Evolutionary conservation across 306 rosid species (phyloP), one percentile per base, ranked within the genome.

Genomic region (Rosa lucieae): DNA sequence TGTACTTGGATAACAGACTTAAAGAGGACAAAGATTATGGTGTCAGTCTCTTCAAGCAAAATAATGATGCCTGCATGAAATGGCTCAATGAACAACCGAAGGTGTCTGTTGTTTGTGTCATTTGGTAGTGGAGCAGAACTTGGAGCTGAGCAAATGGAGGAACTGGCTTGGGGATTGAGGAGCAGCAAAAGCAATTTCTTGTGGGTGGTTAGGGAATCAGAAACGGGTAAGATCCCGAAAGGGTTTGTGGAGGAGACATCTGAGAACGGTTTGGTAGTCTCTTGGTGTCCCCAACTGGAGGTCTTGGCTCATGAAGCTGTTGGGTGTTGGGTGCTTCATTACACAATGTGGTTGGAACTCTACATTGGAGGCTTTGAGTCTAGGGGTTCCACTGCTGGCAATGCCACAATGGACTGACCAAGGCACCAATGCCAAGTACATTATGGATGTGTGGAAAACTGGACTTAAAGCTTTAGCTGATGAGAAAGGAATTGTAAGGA

Each of bases 201-300:
- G 52, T 85, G 88, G 88, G 83, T 82, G 15, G 84, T 85, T 1
- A 79, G 86, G 46, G 82, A 35, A 15, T 26, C 79, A 9, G 88
- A 79, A 51, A 26, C 68, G 0, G 15, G 3, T 2, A 82, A 79
- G 48, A 62, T 85, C 4, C 86, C 86, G 2, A 67, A 82, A 76
- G 77, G 53, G 49, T 82, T 85, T 21, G 43, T 17, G 15, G 83
- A 85, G 14, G 29, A 26, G 21, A 70, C 61, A 47, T 51, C 63
- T 3, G 70, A 63, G 61, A 82, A 77, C 63, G 61, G 73, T 32
- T 48, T 76, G 61, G 58, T 76, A 59, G 79, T 76, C 9, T 65
- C 73, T 2, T 76, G 79, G 79, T 76, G 72, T 23, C 46, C 58
- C 48, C 73, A 47, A 76, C 4, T 48, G 48, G 79, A 76, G 73